Base-by-base conservation (phyloP, 2,329 filamentous ascomycete genomes). In the Alternaria viburni region DNA sequence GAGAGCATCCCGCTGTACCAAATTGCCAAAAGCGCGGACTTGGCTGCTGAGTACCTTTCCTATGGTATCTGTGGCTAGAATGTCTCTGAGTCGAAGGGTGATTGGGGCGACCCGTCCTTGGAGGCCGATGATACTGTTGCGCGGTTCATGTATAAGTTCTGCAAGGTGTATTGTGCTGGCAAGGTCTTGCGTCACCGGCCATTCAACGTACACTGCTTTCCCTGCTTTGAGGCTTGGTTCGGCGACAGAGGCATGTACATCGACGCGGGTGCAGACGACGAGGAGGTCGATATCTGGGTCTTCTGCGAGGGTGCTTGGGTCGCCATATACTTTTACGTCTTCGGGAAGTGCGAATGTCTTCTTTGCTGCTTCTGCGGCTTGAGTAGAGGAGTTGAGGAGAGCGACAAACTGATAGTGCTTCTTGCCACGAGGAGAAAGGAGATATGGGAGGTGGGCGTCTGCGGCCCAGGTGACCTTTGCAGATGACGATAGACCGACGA, bases 361-460 rank as follows among this genome's bases (percentile, higher is more conserved):
- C 52, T 84, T 83, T 8, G 84, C 81, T 15, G 68, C 71, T 61
- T 76, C 64, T 0, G 83, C 82, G 3, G 80, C 79, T n/a, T 79
- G 72, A 12, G 79, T 67, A 28, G 72, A 80, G 2, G 81, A 82
- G 69, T 86, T 86, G 62, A 81, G 80, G 1, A 86, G 74, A 19
- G 83, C 83, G 21, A 81, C 78, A 62, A 86, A 79, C 43, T 81
- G 67, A 64, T 84, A 85, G 5, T 81, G 74, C 4, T 69, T 43
- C 3, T 70, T 71, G 12, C 73, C 75, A 13, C 41, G 62, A 5
- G 52, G 82, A 0, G 82, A 74, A 0, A 85, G 85, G 3, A 90
- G 84, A 71, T 89, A 89, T 0, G 89, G 87, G 0, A 90, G 82
- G 69, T 90, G 88, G 3, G 85, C 86, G 25, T 72, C 68, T 30